Base-by-base conservation (phyloP, 2,329 filamentous ascomycete genomes). In the Didymella sp. region DNA sequence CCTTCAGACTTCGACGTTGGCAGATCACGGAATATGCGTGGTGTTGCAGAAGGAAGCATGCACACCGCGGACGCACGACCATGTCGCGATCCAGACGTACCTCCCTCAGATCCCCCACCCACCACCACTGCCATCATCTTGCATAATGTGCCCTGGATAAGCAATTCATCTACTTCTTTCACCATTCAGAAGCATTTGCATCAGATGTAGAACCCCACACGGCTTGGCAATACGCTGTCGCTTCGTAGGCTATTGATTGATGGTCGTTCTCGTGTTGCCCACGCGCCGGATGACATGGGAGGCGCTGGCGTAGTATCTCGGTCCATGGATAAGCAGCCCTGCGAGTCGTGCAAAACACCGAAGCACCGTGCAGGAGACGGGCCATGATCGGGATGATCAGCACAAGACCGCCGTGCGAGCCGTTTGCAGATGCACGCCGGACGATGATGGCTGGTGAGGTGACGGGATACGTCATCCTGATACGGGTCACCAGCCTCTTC, bases 211-310 rank as follows among this genome's bases (percentile, higher is more conserved):
- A 15, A 51, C 19, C 19, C 19, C 24, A 51, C 37, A 40, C 19
- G 19, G 47, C 54, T 57, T 57, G 54, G 54, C 54, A 57, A 57
- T 52, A 57, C 38, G 54, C 30, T 25, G 46, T 17, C 37, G 38
- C 38, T 21, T 49, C 22, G 25, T 48, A 22, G 25, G 49, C 33
- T 52, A 57, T 52, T 49, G 54, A 37, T 37, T 37, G n/a, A 56
- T 42, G 35, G 41, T 47, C 46, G 24, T 28, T 44, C 44, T 52
- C 43, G 54, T 52, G 48, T 48, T 47, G 21, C 38, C 38, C 48
- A 48, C 42, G 48, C 54, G 43, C 40, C 54, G 25, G 11, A 49
- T 52, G 54, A 57, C 54, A 57, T 57, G 38, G 48, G 54, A 44
- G 54, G 54, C 54, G 54, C 37, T 22, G 38, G 6, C 48, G 21